phyloP scores from a whole-genome alignment of 805 yeast genomes.

The Candida methanosorbosa region DNA sequence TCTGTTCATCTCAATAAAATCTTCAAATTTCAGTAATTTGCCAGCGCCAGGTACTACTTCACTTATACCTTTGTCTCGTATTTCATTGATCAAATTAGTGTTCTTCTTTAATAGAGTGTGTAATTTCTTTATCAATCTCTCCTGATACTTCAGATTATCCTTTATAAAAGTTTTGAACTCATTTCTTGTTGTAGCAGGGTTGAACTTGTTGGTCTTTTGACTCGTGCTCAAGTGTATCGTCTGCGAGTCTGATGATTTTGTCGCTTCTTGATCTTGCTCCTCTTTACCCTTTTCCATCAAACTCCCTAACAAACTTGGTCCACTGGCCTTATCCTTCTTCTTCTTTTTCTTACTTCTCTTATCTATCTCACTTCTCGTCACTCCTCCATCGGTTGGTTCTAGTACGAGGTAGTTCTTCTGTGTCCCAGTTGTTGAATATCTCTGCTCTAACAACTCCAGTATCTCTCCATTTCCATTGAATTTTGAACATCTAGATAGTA shows the following conservation, averaged over 20 bases:
- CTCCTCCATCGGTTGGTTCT: conserved; percentile 26
- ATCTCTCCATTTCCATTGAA: conserved; percentile 26
- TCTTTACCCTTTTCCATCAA: neutral
- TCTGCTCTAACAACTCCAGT: conserved; percentile 29
- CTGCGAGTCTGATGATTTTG: neutral
- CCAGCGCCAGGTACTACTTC: neutral
- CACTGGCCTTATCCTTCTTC: conserved; percentile 11
- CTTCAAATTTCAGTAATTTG: conserved; percentile 30
- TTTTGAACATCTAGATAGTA: conserved; percentile 35
- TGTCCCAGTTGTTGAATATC: conserved; percentile 38
- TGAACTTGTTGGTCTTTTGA: conserved; percentile 11
- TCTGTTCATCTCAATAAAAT: conserved; percentile 44
- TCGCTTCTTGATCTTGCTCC: neutral
- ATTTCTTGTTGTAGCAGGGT: conserved; percentile 22
- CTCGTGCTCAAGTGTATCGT: neutral
- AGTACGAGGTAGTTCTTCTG: conserved; percentile 38
- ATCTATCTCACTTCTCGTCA: conserved; percentile 7
- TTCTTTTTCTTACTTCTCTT: conserved; percentile 5
- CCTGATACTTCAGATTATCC: conserved; percentile 29
- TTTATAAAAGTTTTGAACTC: conserved; percentile 35
- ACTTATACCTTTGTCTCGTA: conserved; percentile 6
- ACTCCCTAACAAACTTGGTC: conserved; percentile 2
- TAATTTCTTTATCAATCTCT: conserved; percentile 27
- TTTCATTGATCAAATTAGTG: conserved; percentile 11
- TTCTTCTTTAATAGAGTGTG: conserved; percentile 17